Conservation (phyloP, 805 yeast genomes). For the Brettanomyces sp. region DNA sequence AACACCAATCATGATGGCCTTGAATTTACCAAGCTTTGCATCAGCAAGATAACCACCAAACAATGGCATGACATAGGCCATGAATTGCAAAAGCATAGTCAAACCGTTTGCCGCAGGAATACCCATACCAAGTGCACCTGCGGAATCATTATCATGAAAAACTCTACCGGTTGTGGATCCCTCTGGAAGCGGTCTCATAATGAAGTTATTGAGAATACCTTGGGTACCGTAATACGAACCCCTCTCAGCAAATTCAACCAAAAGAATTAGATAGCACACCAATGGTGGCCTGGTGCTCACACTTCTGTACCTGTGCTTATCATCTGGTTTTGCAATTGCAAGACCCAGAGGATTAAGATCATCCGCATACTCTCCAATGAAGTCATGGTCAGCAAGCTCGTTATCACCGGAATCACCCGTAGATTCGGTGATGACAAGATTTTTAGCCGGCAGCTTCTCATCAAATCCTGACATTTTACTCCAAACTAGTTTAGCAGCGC, state of each 20-base stretch:
- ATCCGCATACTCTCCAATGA: conserved; percentile 17
- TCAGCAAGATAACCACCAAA: conserved; percentile 46
- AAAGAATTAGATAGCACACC: conserved; percentile 41
- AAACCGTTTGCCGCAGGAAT: conserved; percentile 37
- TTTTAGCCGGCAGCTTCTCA: not conserved
- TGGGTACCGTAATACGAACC: conserved; percentile 42
- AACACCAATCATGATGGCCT: conserved; percentile 41
- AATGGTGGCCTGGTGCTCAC: conserved; percentile 35
- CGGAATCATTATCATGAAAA: conserved; percentile 18
- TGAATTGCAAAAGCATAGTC: conserved; percentile 35
- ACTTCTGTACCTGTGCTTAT: conserved; percentile 24
- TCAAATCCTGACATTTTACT: not conserved
- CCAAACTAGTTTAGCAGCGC: too few species aligned
- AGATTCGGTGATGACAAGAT: not conserved
- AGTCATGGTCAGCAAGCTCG: conserved; percentile 7
- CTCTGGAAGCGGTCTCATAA: conserved; percentile 40
- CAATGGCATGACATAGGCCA: conserved; percentile 41
- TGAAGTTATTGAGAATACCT: conserved; percentile 37
- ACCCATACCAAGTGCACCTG: conserved; percentile 43
- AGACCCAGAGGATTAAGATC: conserved; percentile 23
- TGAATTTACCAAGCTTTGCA: conserved; percentile 35
- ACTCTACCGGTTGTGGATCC: conserved; percentile 41
- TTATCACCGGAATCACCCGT: not conserved
- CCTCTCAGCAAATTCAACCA: conserved; percentile 44
- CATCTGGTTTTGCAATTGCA: conserved; percentile 19